Evolutionary conservation across 1,284 basidiomycete genomes (phyloP).

Genomic region (Malassezia brasiliensis): DNA sequence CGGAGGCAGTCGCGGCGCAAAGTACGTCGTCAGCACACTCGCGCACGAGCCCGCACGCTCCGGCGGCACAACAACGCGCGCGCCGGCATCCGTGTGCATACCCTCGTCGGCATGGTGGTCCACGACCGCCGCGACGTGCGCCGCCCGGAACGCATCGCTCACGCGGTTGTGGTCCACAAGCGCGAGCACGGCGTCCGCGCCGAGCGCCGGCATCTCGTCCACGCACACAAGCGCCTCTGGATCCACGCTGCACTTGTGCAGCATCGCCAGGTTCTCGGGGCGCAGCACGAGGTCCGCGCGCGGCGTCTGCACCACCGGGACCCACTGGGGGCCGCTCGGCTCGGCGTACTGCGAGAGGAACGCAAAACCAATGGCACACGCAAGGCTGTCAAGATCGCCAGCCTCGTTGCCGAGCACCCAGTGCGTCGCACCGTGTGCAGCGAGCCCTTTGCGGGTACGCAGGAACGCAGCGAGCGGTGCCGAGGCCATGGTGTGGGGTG

Average conservation of each 20-base stretch:
- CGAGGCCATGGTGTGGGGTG: background rate
- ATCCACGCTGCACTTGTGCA: slow-evolving; percentile 22
- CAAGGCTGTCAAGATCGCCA: slow-evolving; percentile 26
- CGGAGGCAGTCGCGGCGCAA: background rate
- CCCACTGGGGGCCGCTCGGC: slow-evolving; percentile 23
- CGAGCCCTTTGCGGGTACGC: background rate
- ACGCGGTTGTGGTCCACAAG: slow-evolving; percentile 65
- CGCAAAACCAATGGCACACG: slow-evolving; percentile 20
- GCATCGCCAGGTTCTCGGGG: slow-evolving; percentile 64
- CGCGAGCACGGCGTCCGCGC: slow-evolving; percentile 56
- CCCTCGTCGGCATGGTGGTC: slow-evolving; percentile 87
- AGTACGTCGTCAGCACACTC: slow-evolving; percentile 17
- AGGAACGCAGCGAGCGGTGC: background rate
- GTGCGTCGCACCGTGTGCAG: background rate
- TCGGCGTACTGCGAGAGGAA: slow-evolving; percentile 12
- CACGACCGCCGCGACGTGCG: slow-evolving; percentile 62
- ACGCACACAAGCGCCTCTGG: slow-evolving; percentile 47
- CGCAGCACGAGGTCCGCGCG: slow-evolving; percentile 64
- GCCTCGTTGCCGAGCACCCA: slow-evolving; percentile 27
- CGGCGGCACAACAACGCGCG: slow-evolving; percentile 14
- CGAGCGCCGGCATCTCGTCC: slow-evolving; percentile 49
- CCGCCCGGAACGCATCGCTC: slow-evolving; percentile 18
- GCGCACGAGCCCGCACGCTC: slow-evolving; percentile 17
- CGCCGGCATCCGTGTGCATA: slow-evolving; percentile 51
- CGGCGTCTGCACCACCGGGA: slow-evolving; percentile 65